Conservation (phyloP, 805 yeast genomes). For the Peterozyma xylosa region DNA sequence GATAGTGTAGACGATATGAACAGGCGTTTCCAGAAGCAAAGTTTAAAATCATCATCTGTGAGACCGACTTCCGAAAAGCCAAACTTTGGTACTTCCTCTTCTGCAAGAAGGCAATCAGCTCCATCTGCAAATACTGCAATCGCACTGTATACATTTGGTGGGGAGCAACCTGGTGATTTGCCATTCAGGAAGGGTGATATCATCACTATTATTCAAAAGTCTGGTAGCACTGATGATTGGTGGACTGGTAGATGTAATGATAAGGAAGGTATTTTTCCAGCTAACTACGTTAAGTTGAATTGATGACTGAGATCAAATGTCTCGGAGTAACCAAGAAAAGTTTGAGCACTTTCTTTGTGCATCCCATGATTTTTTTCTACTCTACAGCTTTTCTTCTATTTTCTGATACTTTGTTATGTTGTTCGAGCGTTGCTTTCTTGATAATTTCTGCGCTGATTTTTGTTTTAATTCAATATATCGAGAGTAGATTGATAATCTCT, state of each 20-base stretch:
- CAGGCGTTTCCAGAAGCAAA: constrained; percentile 17
- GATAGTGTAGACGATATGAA: constrained; percentile 1
- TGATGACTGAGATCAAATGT: not conserved
- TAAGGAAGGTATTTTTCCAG: constrained; percentile 90
- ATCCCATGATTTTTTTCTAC: no score
- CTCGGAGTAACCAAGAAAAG: no score
- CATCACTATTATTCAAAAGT: constrained; percentile 76
- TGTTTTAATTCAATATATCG: no score
- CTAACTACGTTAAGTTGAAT: constrained; percentile 80
- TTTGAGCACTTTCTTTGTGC: no score
- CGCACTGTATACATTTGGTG: constrained; percentile 82
- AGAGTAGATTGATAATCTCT: no score
- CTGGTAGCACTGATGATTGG: constrained; percentile 93
- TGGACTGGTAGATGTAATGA: constrained; percentile 94
- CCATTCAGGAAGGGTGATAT: constrained; percentile 93
- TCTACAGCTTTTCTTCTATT: no score
- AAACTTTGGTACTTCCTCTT: constrained; percentile 28
- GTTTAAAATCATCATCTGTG: constrained; percentile 21
- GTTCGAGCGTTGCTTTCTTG: no score
- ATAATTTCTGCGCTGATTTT: no score
- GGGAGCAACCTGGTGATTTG: constrained; percentile 90
- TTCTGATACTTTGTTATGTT: no score
- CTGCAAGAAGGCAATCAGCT: constrained; percentile 13
- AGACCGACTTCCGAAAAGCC: constrained; percentile 26
- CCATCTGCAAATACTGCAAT: constrained; percentile 58